Evolutionary conservation across 495 filamentous ascomycete species (phyloP).

Genomic region (Aspergillus sparsus): DNA sequence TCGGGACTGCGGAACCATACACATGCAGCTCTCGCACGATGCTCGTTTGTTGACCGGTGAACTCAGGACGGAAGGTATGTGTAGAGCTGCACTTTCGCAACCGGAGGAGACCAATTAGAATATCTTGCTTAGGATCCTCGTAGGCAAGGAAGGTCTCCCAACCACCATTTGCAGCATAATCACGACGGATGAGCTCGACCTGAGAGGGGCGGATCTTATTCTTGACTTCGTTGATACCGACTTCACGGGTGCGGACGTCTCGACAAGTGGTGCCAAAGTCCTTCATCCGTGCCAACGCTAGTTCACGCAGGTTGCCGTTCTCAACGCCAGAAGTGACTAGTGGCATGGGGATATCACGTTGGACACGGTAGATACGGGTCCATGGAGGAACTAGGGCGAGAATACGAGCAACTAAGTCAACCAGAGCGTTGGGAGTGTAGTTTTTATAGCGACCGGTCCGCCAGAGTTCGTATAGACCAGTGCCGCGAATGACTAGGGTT

Average conservation of each 20-base stretch:
- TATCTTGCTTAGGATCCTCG: constrained; percentile 98
- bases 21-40: constrained; percentile 94
- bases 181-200: constrained; percentile 92
- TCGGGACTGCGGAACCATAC: constrained; percentile 91
- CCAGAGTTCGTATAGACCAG: constrained; percentile 96
- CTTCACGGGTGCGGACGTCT: constrained; percentile 96
- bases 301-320: constrained; percentile 93
- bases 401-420: constrained; percentile 94
- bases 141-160: constrained; percentile 99
- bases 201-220: constrained; percentile 96
- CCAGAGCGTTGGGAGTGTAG: constrained; percentile 94
- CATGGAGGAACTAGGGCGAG: constrained; percentile 92
- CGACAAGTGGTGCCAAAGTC: constrained; percentile 97
- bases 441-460: constrained; percentile 96
- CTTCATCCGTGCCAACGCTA: constrained; percentile 93
- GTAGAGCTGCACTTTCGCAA: constrained; percentile 85
- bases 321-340: constrained; percentile 95
- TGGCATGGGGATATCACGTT: constrained; percentile 98
- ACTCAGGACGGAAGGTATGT: constrained; percentile 88
- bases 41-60: constrained; percentile 82
- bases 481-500: constrained; percentile 95
- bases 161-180: constrained; percentile 91
- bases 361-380: constrained; percentile 98
- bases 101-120: constrained; percentile 87
- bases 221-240: constrained; percentile 98